Conservation (phyloP, 805 yeast species). For the Ogataea salicorniae region DNA sequence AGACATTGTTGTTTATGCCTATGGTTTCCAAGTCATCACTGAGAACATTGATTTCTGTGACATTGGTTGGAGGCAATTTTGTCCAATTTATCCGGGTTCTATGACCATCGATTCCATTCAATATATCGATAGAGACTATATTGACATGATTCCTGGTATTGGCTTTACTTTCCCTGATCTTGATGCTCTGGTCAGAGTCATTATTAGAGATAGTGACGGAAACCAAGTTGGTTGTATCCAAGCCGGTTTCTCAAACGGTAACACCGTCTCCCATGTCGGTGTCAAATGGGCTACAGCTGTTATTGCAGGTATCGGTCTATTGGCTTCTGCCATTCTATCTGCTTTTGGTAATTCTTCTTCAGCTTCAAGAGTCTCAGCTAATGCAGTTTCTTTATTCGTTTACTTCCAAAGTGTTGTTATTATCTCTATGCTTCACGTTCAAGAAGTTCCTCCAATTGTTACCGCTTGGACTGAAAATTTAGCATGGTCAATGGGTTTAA, state of each 20-base stretch:
- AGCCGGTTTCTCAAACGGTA: constrained; percentile 69
- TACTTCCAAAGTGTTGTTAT: constrained; percentile 88
- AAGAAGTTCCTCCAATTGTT: constrained; percentile 86
- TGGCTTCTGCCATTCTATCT: constrained; percentile 76
- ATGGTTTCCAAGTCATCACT: constrained; percentile 70
- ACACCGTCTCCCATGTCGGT: constrained; percentile 72
- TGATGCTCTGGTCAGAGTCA: constrained; percentile 68
- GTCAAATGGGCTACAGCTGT: constrained; percentile 94
- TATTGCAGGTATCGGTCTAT: constrained; percentile 80
- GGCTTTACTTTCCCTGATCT: constrained; percentile 84
- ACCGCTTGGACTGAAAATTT: constrained; percentile 87
- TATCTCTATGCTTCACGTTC: constrained; percentile 79
- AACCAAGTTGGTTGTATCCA: constrained; percentile 67
- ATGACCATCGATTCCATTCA: constrained; percentile 70
- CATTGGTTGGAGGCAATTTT: constrained; percentile 77
- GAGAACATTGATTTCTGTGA: constrained; percentile 58
- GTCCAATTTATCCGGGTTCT: constrained; percentile 81
- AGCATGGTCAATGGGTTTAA: constrained; percentile 94
- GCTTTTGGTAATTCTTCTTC: constrained; percentile 85
- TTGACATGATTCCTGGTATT: constrained; percentile 67
- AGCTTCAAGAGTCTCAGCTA: constrained; percentile 84
- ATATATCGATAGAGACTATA: constrained; percentile 47
- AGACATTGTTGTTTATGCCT: constrained; percentile 71
- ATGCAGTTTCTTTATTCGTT: constrained; percentile 73
- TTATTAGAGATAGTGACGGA: constrained; percentile 32